Conservation (phyloP, 805 yeast genomes). For the Yarrowia sp. region DNA sequence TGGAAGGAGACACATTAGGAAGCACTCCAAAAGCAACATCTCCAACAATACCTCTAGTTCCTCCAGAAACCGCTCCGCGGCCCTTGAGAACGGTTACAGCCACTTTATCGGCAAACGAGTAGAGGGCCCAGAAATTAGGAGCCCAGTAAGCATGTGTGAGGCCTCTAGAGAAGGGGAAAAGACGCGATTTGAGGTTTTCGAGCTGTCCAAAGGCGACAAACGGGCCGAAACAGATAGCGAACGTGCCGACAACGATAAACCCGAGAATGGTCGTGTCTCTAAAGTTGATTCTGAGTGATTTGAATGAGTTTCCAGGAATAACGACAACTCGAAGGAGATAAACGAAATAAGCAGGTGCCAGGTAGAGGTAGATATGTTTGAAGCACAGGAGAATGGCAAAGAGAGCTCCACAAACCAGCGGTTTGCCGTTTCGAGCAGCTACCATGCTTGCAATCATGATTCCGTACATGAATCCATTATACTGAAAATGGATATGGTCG, state of each 20-base stretch:
- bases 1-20: conserved; percentile 74
- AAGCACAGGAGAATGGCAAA: conserved; percentile 82
- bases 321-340: conserved; percentile 55
- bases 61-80: conserved; percentile 39
- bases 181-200: conserved; percentile 61
- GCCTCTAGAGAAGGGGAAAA: conserved; percentile 94
- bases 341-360: conserved; percentile 91
- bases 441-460: conserved; percentile 70
- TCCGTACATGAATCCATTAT: conserved; percentile 91
- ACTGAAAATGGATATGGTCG: conserved; percentile 96
- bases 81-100: neutral
- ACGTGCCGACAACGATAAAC: conserved; percentile 57
- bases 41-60: conserved; percentile 88
- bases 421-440: conserved; percentile 58
- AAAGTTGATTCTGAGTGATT: conserved; percentile 60
- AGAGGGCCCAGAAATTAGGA: conserved; percentile 94
- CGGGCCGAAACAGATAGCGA: conserved; percentile 73
- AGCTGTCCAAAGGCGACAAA: conserved; percentile 61
- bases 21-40: conserved; percentile 79
- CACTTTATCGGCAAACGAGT: conserved; percentile 75
- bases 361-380: conserved; percentile 87
- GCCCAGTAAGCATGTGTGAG: conserved; percentile 99
- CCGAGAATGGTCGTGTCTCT: conserved; percentile 60
- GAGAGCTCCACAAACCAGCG: conserved; percentile 55
- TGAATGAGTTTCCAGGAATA: conserved; percentile 32